Conservation (phyloP, 768 basidiomycete species). For the Rhizopogon vinicolor region DNA sequence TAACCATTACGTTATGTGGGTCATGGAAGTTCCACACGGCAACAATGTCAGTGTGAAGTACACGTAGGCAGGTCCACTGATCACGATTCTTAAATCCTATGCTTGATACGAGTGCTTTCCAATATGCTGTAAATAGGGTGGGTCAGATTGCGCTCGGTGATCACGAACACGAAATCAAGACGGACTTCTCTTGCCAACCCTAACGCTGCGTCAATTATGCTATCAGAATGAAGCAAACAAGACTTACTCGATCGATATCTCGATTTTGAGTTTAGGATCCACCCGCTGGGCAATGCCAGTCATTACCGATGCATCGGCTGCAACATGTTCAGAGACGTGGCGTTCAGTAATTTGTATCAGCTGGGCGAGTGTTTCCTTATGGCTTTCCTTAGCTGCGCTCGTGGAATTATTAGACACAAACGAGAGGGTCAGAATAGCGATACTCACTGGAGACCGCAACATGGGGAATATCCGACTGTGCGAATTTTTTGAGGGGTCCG, state of each 20-base stretch:
- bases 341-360: slow-evolving; percentile 1
- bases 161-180: not conserved
- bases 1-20: not conserved
- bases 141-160: no score
- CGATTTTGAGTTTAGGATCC: not conserved
- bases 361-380: not conserved
- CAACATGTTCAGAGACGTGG: not conserved
- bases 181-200: not conserved
- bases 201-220: not conserved
- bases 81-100: no score
- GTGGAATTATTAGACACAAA: not conserved
- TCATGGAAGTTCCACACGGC: slow-evolving; percentile 15
- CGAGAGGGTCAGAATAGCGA: not conserved
- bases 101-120: no score
- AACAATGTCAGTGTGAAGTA: slow-evolving; percentile 9
- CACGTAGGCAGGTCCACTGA: no score
- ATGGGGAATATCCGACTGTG: not conserved
- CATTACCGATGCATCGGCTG: not conserved
- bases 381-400: not conserved
- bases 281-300: not conserved
- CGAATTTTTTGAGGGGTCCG: not conserved
- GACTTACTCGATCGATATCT: not conserved
- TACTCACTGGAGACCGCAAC: not conserved
- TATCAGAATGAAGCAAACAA: not conserved
- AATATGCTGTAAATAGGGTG: no score